Percentiles rank a stretch among this genome's conserved stretches.
Evolutionary conservation across 139 green algal species (phyloP).

Genomic region (Chloropicon primus): DNA sequence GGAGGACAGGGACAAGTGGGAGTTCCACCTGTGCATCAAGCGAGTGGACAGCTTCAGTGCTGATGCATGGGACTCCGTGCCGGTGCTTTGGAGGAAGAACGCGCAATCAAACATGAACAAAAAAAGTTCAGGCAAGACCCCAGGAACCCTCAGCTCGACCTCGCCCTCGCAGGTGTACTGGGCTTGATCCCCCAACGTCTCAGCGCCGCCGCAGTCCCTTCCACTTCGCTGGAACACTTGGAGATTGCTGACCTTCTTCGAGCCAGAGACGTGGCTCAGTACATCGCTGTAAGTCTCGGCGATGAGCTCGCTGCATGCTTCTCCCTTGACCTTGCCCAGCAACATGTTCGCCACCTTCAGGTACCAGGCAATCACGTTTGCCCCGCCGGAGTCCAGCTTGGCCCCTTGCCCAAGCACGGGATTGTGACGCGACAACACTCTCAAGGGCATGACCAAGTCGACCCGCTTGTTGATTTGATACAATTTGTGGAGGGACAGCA

Average conservation of each 20-base stretch:
- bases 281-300: background rate
- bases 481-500: background rate
- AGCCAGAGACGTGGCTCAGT: background rate
- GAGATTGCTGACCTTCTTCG: too few species aligned
- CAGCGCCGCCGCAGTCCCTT: too few species aligned
- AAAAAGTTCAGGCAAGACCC: background rate
- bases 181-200: too few species aligned
- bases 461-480: background rate
- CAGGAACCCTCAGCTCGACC: background rate
- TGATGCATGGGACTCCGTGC: background rate
- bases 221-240: too few species aligned
- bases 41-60: background rate
- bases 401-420: background rate
- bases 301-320: background rate
- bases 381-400: background rate
- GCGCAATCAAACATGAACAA: background rate
- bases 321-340: background rate
- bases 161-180: too few species aligned
- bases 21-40: background rate
- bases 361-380: background rate
- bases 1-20: background rate
- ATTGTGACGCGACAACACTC: background rate
- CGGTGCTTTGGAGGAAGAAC: background rate
- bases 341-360: background rate
- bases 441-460: background rate